Evolutionary conservation across 106 monocot genomes (phyloP), one percentile per base, ranked within the genome.

Genomic region (Dendrobium chrysotoxum): DNA sequence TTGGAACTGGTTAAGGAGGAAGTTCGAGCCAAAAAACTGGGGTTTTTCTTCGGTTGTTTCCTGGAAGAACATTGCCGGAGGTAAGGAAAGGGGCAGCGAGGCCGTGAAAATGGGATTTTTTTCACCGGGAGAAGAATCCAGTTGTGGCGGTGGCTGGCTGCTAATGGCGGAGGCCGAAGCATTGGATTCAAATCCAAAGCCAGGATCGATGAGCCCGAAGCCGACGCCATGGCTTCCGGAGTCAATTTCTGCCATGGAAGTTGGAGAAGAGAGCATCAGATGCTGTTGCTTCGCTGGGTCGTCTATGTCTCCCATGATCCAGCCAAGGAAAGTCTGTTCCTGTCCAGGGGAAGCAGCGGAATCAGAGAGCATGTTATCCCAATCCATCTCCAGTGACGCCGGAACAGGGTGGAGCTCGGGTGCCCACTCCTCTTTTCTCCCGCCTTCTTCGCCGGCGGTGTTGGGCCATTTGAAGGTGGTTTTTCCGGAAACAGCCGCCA

Each of bases 291-390:
- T 82, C 25, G 82, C n/a, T 5, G 79, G 23, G 77, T 81, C 84
- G 21, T 85, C 90, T 35, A 77, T 72, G n/a, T 86, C 91, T 25
- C 84, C 85, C 86, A 89, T 86, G 38, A 96, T 89, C 91, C 91
- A 96, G 23, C 76, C 79, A 58, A 96, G 89, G 67, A 93, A 93
- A 13, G 89, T 84, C 85, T 91, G 91, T 31, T 91, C 93, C 7
- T 86, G 89, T 50, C 57, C 79, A 0, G 83, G 85, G 0, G 86
- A 80, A 25, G 81, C 79, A 25, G 90, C 79, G 25, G 80, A 72
- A 23, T 86, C 88, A 13, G 87, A 80, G 70, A 93, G 83, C 79
- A 93, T 78, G 50, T 84, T 53, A 68, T 95, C 95, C 91, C 91
- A 95, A 45, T 91, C 79, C 66, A 41, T 77, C 82, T 71, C 84